Percentiles rank a stretch among this genome's conserved stretches.
Evolutionary conservation across 352 stramenopile genomes (phyloP).

Genomic region (Globisporangium okanoganense): DNA sequence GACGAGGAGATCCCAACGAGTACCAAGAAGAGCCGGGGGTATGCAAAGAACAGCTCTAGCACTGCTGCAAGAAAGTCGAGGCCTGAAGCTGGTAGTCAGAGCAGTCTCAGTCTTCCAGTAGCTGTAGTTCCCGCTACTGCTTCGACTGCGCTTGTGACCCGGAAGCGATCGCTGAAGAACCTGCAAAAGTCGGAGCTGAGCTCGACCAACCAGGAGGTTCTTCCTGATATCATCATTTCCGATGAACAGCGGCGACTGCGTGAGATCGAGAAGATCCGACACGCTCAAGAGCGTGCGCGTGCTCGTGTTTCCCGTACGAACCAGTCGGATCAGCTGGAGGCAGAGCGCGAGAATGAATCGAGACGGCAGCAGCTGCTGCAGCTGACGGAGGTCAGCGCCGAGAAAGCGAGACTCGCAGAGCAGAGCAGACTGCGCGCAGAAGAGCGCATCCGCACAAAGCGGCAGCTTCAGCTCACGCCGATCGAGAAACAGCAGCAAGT

Average conservation of each 20-base stretch:
- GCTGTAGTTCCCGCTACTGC: background rate
- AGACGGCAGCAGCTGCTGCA: conserved; percentile 15
- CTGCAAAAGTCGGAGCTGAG: background rate
- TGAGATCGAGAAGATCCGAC: conserved; percentile 38
- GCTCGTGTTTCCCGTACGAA: conserved; percentile 41
- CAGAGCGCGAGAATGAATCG: conserved; percentile 20
- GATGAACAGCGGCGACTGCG: conserved; percentile 30
- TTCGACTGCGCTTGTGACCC: background rate
- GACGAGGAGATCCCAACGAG: background rate
- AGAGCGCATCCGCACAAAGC: conserved; percentile 36
- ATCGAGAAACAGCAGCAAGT: background rate
- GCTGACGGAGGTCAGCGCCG: conserved; percentile 22
- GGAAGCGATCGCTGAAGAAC: background rate
- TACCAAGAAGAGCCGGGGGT: background rate
- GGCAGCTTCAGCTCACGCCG: conserved; percentile 11
- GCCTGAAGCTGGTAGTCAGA: background rate
- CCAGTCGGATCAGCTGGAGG: conserved; percentile 32
- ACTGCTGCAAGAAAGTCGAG: background rate
- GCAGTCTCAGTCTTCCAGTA: background rate
- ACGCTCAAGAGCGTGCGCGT: conserved; percentile 55
- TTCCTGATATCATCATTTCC: conserved; percentile 21
- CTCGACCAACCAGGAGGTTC: conserved; percentile 13
- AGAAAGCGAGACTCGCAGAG: conserved; percentile 28
- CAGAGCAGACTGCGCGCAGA: conserved; percentile 40
- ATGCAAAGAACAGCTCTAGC: background rate